Evolutionary conservation across 805 yeast genomes (phyloP), one percentile per base, ranked within the genome.

Genomic region (Myxozyma sirexii): DNA sequence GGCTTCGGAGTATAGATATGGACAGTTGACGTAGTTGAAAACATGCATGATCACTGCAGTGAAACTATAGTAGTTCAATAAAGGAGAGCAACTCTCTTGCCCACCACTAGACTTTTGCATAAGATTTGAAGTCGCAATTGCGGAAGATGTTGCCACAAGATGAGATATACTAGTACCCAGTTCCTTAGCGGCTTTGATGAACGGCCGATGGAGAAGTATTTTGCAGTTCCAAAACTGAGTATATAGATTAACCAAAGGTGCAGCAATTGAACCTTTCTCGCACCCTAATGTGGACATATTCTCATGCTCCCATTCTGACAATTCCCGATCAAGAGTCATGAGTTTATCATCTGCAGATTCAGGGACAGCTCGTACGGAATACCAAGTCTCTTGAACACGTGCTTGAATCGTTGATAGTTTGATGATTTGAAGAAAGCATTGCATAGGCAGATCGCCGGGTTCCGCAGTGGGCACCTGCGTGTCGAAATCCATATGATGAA

Each of bases 171-270:
- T 35, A 13, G 43, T 48, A 8, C 15, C 33, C 44, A n/a, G 6
- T 15, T 21, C 35, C 5, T 15, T 12, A 13, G 7, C 8, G 12
- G n/a, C 4, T 17, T 35, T 26, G 42, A 38, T 7, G 17, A n/a
- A 23, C 13, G 53, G 53, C 1, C 53, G 42, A 17, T 48, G 44
- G 2, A 48, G 43, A 3, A 48, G 31, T 4, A 48, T 48, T 10
- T 31, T 29, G 43, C 42, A 35, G 43, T 21, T 48, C 53, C 53
- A 48, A 19, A 48, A 48, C 12, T 48, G 53, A 15, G 53, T 43
- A n/a, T 48, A 41, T 43, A 48, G 21, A 13, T 24, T 13, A 13
- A 33, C 53, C 10, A 38, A 4, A 12, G 37, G 38, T 4, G 19
- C 33, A 4, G 29, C 21, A 35, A 17, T 38, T 15, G 43, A 8